Conservation (phyloP, 768 basidiomycete species). For the Pulveroboletus sp. region DNA sequence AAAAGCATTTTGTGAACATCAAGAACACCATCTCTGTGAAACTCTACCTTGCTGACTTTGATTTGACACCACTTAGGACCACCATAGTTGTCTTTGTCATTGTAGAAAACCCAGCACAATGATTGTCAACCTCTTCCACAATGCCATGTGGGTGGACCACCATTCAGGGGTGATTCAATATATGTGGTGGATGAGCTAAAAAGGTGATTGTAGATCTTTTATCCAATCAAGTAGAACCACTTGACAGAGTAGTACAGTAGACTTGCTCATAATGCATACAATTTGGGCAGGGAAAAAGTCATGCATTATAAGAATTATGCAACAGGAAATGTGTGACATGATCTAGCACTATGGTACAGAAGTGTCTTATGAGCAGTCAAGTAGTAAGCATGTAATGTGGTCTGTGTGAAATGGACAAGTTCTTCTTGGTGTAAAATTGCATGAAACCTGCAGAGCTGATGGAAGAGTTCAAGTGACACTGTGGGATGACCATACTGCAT, state of each 20-base stretch:
- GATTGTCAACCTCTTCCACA: conserved; percentile 9
- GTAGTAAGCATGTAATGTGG: no score
- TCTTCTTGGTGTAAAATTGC: no score
- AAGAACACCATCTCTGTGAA: conserved; percentile 6
- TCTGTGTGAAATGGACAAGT: no score
- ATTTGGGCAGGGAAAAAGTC: no score
- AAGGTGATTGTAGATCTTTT: conserved; percentile 1
- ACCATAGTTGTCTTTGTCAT: conserved; percentile 4
- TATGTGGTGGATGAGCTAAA: background rate
- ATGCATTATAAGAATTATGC: no score
- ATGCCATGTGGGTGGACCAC: background rate
- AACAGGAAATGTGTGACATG: no score
- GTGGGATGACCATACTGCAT: no score
- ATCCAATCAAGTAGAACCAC: conserved; percentile 13
- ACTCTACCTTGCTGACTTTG: conserved; percentile 2
- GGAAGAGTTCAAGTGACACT: no score
- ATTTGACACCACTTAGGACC: background rate
- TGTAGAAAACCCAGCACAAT: conserved; percentile 14
- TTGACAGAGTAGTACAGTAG: conserved; percentile 1
- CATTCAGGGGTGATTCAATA: background rate
- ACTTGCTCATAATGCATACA: no score
- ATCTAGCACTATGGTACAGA: no score
- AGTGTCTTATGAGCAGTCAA: no score
- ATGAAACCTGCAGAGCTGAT: no score
- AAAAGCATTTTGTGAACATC: conserved; percentile 11